A percentile compares a stretch with the other conserved stretches of the same genome.
phyloP scores from a whole-genome alignment of 306 rosid species.

The Urtica urens region DNA sequence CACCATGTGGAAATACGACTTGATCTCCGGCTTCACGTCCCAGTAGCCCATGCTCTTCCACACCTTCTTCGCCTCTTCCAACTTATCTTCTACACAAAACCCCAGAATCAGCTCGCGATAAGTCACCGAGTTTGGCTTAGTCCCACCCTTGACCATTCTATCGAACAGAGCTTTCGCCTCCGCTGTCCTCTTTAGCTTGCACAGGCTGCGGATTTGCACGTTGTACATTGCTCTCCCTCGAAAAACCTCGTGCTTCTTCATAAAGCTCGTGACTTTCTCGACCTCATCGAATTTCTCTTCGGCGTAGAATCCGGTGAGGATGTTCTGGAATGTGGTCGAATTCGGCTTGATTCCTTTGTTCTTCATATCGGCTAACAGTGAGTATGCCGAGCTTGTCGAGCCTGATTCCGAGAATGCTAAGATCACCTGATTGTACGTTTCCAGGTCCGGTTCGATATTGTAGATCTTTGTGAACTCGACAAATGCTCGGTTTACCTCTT shows the following conservation, averaged over 20 bases:
- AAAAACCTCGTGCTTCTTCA: slow-evolving; percentile 36
- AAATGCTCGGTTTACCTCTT: slow-evolving; percentile 45
- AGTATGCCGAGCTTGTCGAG: slow-evolving; percentile 41
- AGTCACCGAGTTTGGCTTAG: slow-evolving; percentile 45
- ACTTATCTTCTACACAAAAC: slow-evolving; percentile 51
- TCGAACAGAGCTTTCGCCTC: slow-evolving; percentile 64
- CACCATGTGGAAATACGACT: slow-evolving; percentile 43
- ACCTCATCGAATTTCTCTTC: slow-evolving; percentile 64
- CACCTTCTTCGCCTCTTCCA: slow-evolving; percentile 51
- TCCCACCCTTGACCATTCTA: slow-evolving; percentile 44
- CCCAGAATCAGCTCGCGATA: slow-evolving; percentile 61
- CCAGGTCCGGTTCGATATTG: slow-evolving; percentile 39
- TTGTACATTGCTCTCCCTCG: slow-evolving; percentile 43
- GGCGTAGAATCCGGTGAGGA: slow-evolving; percentile 43
- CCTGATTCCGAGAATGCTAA: slow-evolving; percentile 56
- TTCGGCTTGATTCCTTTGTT: slow-evolving; percentile 45
- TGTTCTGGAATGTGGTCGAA: slow-evolving; percentile 24
- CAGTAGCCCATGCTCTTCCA: slow-evolving; percentile 39
- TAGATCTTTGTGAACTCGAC: slow-evolving; percentile 51
- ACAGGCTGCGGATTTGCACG: slow-evolving; percentile 57
- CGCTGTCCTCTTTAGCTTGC: slow-evolving; percentile 48
- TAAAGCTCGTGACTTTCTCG: slow-evolving; percentile 47
- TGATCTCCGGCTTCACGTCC: slow-evolving; percentile 31
- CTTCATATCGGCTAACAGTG: slow-evolving; percentile 65
- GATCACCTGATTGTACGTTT: slow-evolving; percentile 50